These are phyloP conservation scores for Hypoxylon sp. DNA, from an alignment of 2,329 filamentous ascomycete genomes.

Conservation along the genomic window DNA sequence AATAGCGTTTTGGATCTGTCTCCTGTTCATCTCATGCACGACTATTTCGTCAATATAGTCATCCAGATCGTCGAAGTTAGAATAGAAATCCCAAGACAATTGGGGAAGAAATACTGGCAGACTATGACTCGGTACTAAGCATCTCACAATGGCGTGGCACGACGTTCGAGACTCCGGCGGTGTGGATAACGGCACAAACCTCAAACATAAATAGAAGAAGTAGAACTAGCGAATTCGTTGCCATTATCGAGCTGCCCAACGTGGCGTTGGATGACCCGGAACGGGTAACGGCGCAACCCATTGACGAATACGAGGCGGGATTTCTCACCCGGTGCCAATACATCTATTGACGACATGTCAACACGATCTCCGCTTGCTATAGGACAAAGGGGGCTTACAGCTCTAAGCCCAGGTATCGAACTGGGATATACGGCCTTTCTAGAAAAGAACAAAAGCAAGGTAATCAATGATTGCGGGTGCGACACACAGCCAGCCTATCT, in stretches of 20 bases:
- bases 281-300: neutral
- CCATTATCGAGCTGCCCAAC: neutral
- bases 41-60: slow-evolving; percentile 52
- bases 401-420: no score
- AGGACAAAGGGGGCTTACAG: neutral
- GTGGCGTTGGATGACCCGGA: neutral
- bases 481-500: neutral
- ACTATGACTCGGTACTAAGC: neutral
- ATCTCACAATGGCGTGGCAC: neutral
- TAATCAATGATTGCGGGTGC: neutral
- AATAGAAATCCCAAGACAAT: neutral
- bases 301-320: neutral
- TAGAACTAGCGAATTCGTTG: neutral
- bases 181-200: neutral
- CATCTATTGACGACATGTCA: neutral
- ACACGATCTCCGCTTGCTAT: neutral
- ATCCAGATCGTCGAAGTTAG: slow-evolving; percentile 40
- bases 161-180: neutral
- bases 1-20: slow-evolving; percentile 61
- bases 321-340: neutral
- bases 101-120: neutral
- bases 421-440: neutral
- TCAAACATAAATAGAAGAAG: neutral
- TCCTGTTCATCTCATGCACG: slow-evolving; percentile 57
- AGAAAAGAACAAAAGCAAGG: neutral